Conservation (phyloP, 73 alveolate species). For the Diophrys sp. region DNA sequence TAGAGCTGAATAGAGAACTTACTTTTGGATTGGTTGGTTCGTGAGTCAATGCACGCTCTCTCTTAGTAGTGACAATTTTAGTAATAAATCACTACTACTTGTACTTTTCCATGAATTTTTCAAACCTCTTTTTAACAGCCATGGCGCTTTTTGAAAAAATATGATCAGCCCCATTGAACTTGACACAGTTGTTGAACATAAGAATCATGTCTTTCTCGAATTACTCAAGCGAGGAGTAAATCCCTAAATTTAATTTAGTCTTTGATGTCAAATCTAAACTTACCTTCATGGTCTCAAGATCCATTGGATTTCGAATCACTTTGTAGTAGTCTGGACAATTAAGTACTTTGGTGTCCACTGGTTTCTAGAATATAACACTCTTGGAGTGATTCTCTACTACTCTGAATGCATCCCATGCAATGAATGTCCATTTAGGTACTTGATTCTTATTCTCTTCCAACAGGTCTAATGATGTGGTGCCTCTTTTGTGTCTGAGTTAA, state of each 20-base stretch:
- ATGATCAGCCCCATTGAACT: slow-evolving; percentile 35
- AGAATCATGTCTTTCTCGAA: slow-evolving; percentile 41
- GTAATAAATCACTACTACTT: not conserved
- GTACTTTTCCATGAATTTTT: not conserved
- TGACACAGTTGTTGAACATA: slow-evolving; percentile 40
- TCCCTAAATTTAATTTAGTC: slow-evolving; percentile 22
- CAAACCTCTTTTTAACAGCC: not conserved
- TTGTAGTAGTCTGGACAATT: slow-evolving; percentile 30
- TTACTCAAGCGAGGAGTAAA: slow-evolving; percentile 27
- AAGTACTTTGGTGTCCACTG: slow-evolving; percentile 30
- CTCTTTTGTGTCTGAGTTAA: no score
- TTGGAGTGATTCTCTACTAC: slow-evolving; percentile 46
- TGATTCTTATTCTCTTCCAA: no score
- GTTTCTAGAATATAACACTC: slow-evolving; percentile 51
- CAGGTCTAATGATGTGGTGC: no score
- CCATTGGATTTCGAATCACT: slow-evolving; percentile 19
- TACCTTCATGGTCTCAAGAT: slow-evolving; percentile 46
- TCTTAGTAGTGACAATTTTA: no score
- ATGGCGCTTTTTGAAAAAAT: slow-evolving; percentile 3
- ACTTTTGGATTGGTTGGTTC: no score
- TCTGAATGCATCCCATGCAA: slow-evolving; percentile 56
- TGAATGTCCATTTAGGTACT: slow-evolving; percentile 39
- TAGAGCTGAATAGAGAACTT: no score
- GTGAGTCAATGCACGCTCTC: not conserved
- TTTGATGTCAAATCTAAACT: not conserved